Conservation (phyloP, 352 stramenopile species). For the Globisporangium abappressorium region DNA sequence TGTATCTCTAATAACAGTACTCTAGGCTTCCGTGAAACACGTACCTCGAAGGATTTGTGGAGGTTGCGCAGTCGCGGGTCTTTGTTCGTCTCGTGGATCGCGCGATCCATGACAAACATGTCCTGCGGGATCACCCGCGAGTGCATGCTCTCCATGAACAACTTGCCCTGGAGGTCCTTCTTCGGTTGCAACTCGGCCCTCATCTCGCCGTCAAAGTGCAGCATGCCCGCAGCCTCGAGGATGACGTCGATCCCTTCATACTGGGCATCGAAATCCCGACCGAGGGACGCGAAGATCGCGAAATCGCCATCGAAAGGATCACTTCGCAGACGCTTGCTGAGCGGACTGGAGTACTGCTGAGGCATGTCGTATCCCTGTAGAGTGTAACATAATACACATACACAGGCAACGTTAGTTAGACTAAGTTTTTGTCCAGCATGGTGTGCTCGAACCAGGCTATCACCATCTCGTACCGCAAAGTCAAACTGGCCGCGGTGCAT, state of each 20-base stretch:
- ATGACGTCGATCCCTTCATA: conserved; percentile 27
- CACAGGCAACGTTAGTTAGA: not conserved
- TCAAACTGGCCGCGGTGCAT: conserved; percentile 22
- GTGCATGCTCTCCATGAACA: conserved; percentile 20
- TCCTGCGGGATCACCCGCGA: conserved; percentile 3
- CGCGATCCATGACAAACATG: not conserved
- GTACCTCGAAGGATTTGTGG: conserved; percentile 8
- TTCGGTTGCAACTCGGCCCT: not conserved
- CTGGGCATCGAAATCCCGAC: conserved; percentile 24
- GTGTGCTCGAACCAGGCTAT: not conserved
- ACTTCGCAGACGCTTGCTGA: not conserved
- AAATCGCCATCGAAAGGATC: conserved; percentile 13
- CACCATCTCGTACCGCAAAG: not conserved
- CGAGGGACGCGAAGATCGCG: conserved; percentile 31
- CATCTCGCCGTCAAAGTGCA: conserved; percentile 25
- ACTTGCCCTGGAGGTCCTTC: conserved; percentile 14
- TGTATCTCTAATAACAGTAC: not conserved
- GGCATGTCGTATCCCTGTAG: not conserved
- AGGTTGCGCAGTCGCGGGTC: not conserved
- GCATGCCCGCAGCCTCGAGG: conserved; percentile 22
- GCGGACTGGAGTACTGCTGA: not conserved
- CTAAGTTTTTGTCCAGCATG: not conserved
- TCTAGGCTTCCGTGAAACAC: not conserved
- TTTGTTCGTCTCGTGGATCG: conserved; percentile 4
- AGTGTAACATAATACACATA: not conserved